Evolutionary conservation across 2,329 filamentous ascomycete species (phyloP).

Genomic region (Hansfordia pulvinata): DNA sequence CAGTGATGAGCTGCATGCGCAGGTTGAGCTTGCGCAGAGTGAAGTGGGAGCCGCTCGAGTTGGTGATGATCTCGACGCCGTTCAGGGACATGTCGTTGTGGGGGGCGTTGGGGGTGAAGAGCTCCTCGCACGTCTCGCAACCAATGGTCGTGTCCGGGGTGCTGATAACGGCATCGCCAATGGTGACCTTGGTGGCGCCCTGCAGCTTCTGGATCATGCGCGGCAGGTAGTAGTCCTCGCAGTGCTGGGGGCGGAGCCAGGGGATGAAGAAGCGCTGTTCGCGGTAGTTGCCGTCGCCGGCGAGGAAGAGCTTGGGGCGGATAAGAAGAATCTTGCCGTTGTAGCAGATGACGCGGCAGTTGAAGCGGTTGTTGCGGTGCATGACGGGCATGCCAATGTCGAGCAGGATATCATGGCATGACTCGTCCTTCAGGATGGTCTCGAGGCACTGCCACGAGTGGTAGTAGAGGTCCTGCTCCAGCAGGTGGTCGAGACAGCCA

Average conservation of each 20-base stretch:
- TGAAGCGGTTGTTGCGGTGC: constrained; percentile 50
- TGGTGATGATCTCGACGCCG: constrained; percentile 61
- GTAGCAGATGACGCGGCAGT: constrained; percentile 49
- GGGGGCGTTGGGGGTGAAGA: constrained; percentile 40
- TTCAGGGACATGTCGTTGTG: constrained; percentile 28
- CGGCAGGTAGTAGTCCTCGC: constrained; percentile 54
- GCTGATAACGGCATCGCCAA: constrained; percentile 55
- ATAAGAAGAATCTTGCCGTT: constrained; percentile 59
- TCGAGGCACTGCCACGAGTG: constrained; percentile 51
- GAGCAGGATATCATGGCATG: constrained; percentile 51
- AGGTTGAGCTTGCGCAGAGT: constrained; percentile 45
- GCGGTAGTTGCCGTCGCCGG: constrained; percentile 55
- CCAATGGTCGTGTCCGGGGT: constrained; percentile 11
- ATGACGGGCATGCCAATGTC: constrained; percentile 50
- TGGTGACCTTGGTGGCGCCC: constrained; percentile 31
- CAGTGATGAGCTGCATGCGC: constrained; percentile 48
- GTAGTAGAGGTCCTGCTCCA: constrained; percentile 41
- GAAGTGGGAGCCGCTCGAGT: constrained; percentile 56
- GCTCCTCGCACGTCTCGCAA: constrained; percentile 56
- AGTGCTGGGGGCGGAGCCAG: constrained; percentile 42
- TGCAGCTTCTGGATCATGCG: constrained; percentile 40
- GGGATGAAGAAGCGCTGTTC: constrained; percentile 51
- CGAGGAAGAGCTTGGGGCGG: constrained; percentile 57
- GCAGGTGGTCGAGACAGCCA: constrained; percentile 54
- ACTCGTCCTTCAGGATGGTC: constrained; percentile 44